Evolutionary conservation across 805 yeast species (phyloP).

Genomic region (Jamesozyma piceae): DNA sequence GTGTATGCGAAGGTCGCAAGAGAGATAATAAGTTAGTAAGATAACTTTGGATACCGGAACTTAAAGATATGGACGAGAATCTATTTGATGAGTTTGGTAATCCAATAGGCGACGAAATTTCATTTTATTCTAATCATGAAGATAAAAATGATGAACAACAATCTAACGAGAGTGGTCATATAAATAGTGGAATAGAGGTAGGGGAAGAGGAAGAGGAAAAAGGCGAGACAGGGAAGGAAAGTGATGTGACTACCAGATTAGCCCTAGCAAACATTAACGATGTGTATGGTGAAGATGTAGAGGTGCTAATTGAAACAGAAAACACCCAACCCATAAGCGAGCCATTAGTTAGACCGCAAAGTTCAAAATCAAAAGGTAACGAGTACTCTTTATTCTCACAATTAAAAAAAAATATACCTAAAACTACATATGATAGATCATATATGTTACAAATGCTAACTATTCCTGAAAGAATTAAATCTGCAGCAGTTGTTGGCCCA

Average conservation of each 20-base stretch:
- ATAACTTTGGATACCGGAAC: background rate
- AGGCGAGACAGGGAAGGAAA: constrained; percentile 7
- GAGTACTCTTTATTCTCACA: constrained; percentile 14
- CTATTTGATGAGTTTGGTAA: constrained; percentile 60
- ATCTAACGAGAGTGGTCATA: background rate
- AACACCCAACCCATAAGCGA: constrained; percentile 44
- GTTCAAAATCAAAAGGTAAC: constrained; percentile 30
- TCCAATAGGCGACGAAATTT: constrained; percentile 9
- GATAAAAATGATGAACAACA: background rate
- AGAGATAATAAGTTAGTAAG: background rate
- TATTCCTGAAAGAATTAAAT: constrained; percentile 59
- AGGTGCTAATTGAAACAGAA: constrained; percentile 47
- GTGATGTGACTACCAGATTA: background rate
- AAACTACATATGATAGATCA: constrained; percentile 49
- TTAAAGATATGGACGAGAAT: constrained; percentile 41
- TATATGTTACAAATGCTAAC: constrained; percentile 45
- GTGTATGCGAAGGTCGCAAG: too few relatives aligned
- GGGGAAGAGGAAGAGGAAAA: constrained; percentile 1
- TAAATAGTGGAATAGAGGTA: background rate
- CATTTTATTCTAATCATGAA: constrained; percentile 4
- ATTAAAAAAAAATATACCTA: constrained; percentile 38
- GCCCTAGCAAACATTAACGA: constrained; percentile 30
- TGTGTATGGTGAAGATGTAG: constrained; percentile 55
- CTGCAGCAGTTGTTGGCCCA: constrained; percentile 71
- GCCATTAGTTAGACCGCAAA: constrained; percentile 56